Conservation (phyloP, 2,329 filamentous ascomycete species). For the Epichloe scottii region DNA sequence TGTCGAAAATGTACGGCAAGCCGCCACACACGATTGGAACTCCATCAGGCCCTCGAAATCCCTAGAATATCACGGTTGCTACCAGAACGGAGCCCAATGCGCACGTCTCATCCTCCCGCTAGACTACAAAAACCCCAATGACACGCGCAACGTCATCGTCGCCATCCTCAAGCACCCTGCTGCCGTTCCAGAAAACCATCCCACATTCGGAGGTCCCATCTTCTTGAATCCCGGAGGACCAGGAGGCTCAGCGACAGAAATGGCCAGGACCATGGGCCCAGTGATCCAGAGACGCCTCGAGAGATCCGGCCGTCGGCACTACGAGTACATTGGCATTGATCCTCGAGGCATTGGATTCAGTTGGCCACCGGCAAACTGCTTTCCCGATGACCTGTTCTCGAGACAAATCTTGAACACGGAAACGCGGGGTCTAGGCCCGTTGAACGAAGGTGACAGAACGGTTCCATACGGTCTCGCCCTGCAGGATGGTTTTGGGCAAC, state of each 20-base stretch:
- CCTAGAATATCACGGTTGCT: slow-evolving; percentile 21
- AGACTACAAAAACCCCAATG: slow-evolving; percentile 20
- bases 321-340: slow-evolving; percentile 28
- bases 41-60: slow-evolving; percentile 6
- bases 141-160: slow-evolving; percentile 17
- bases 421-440: background rate
- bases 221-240: slow-evolving; percentile 28
- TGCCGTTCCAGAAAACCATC: slow-evolving; percentile 20
- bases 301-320: slow-evolving; percentile 13
- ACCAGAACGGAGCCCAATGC: slow-evolving; percentile 20
- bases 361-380: slow-evolving; percentile 6
- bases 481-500: slow-evolving; percentile 12
- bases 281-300: slow-evolving; percentile 18
- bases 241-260: slow-evolving; percentile 21
- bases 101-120: slow-evolving; percentile 29
- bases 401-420: background rate
- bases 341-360: slow-evolving; percentile 21
- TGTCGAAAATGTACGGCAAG: background rate
- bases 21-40: slow-evolving; percentile 7
- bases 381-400: slow-evolving; percentile 11
- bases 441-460: background rate
- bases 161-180: slow-evolving; percentile 28
- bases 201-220: slow-evolving; percentile 23
- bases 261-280: slow-evolving; percentile 12
- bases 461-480: slow-evolving; percentile 5